Conservation (phyloP, 2,329 filamentous ascomycete genomes). For the Lasiodiplodia citricola region DNA sequence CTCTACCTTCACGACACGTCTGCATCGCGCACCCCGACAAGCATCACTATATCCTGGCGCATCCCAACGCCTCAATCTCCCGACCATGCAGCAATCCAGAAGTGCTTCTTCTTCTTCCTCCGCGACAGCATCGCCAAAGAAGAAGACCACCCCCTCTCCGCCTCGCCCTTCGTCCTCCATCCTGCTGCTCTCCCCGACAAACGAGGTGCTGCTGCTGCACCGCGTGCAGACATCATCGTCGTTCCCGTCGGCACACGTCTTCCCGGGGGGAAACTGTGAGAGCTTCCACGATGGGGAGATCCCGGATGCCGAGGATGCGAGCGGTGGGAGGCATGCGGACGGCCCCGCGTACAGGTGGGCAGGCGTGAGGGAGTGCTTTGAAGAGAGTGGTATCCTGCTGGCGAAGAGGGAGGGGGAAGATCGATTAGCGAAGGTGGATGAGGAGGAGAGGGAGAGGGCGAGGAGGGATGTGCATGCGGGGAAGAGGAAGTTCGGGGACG, state of each 20-base stretch:
- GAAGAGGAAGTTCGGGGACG: conserved; percentile 69
- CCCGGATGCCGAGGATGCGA: conserved; percentile 47
- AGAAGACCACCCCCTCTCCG: background rate
- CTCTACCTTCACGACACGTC: background rate
- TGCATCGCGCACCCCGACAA: background rate
- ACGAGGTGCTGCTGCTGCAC: conserved; percentile 87
- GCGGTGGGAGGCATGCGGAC: conserved; percentile 66
- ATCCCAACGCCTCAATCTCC: background rate
- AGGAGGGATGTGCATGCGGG: conserved; percentile 72
- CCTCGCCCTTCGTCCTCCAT: conserved; percentile 60
- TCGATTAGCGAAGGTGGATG: conserved; percentile 56
- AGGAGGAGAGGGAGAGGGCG: conserved; percentile 66
- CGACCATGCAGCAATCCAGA: background rate
- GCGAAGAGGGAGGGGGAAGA: conserved; percentile 53
- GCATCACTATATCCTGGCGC: conserved; percentile 73
- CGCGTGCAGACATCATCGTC: conserved; percentile 81
- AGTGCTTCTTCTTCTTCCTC: background rate
- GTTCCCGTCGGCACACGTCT: conserved; percentile 92
- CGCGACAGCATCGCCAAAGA: background rate
- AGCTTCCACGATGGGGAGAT: conserved; percentile 73
- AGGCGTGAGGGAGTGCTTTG: conserved; percentile 90
- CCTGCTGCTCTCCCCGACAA: conserved; percentile 81
- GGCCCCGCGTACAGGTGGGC: conserved; percentile 76
- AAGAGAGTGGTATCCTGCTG: conserved; percentile 89
- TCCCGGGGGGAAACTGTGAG: conserved; percentile 87